Evolutionary conservation across 1,139 yeast species (phyloP).

Genomic region (Fermentozyma sake): DNA sequence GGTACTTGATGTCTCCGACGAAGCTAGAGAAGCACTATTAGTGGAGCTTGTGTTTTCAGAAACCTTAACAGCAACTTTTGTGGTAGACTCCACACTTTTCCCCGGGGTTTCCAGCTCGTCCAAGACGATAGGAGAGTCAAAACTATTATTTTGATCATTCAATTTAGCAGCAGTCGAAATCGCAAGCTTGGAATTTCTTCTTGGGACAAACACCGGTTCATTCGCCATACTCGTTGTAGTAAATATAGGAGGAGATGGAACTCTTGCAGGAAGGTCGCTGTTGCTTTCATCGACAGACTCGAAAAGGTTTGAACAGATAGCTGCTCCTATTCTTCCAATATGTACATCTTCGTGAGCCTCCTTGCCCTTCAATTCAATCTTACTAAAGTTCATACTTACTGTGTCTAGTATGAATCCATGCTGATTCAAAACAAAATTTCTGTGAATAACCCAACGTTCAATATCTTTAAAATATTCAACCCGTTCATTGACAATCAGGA

Average conservation of each 20-base stretch:
- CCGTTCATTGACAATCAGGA: constrained; percentile 21
- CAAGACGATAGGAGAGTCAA: too few species aligned
- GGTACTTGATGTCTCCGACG: too few species aligned
- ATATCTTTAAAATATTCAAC: constrained; percentile 18
- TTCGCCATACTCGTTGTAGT: too few species aligned
- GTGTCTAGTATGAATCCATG: constrained; percentile 37
- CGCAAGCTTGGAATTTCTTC: too few species aligned
- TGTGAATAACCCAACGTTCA: constrained; percentile 37
- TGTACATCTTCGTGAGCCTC: constrained; percentile 6
- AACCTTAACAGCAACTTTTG: too few species aligned
- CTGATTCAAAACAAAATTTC: constrained; percentile 28
- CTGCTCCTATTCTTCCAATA: constrained; percentile 12
- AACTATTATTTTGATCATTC: too few species aligned
- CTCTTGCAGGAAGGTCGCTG: constrained; percentile 9
- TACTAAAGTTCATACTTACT: constrained; percentile 26
- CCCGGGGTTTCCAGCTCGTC: too few species aligned
- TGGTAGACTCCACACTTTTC: too few species aligned
- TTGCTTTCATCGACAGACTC: constrained; percentile 6
- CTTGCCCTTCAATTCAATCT: constrained; percentile 20
- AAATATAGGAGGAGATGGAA: constrained; percentile 17
- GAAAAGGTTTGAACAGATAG: constrained; percentile 15
- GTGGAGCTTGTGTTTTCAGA: too few species aligned
- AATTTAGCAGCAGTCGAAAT: too few species aligned
- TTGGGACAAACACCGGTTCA: too few species aligned
- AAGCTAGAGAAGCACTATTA: too few species aligned